Evolutionary conservation across 192 early-diverging fungal species (phyloP).

Genomic region (Umbelopsis isabellina): DNA sequence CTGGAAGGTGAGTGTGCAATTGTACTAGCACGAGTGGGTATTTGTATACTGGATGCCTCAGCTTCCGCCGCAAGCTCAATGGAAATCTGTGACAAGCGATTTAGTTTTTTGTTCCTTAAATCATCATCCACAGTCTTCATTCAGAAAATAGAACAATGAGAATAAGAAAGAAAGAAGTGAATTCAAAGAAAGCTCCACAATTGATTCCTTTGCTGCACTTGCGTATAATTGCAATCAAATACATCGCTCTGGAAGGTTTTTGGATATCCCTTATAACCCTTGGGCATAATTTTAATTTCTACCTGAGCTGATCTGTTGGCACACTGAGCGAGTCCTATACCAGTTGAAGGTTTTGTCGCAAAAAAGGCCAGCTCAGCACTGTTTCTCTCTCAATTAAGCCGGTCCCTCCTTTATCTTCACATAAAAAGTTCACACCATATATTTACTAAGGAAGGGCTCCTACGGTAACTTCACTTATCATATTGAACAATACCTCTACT

Average conservation of each 20-base stretch:
- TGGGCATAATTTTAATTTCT: slow-evolving; percentile 8
- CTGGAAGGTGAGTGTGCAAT: neutral
- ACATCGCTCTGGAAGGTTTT: neutral
- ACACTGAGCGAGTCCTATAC: too few species aligned
- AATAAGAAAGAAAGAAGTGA: neutral
- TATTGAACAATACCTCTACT: too few species aligned
- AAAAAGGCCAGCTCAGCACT: too few species aligned
- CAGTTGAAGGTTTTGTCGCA: too few species aligned
- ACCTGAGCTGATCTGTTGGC: neutral
- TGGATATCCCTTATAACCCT: slow-evolving; percentile 1
- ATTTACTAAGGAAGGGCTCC: too few species aligned
- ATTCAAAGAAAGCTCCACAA: neutral
- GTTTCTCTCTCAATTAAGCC: too few species aligned
- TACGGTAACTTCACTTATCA: too few species aligned
- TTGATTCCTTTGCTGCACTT: neutral
- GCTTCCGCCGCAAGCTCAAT: neutral
- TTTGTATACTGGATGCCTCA: neutral
- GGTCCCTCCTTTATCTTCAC: too few species aligned
- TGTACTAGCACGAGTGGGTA: neutral
- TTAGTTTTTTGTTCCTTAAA: neutral
- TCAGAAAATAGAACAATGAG: neutral
- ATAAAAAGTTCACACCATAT: too few species aligned
- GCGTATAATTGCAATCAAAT: neutral
- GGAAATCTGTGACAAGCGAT: neutral
- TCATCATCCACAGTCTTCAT: neutral